phyloP scores from a whole-genome alignment of 768 basidiomycete species.

The Auricularia sp. region DNA sequence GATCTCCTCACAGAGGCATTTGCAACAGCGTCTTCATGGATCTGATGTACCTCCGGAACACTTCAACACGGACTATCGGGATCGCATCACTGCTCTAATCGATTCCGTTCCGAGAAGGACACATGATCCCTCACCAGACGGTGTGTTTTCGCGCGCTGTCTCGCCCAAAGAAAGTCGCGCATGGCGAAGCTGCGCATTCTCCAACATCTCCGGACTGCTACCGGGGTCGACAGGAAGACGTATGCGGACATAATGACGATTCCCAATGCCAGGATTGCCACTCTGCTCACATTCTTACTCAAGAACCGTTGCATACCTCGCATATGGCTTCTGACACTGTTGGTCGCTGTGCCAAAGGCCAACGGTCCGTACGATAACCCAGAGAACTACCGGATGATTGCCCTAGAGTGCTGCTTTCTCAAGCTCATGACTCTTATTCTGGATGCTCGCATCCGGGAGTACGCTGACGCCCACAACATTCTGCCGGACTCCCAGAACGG shows the following conservation, averaged over 20 bases:
- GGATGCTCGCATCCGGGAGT: too few species aligned
- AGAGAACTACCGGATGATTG: background rate
- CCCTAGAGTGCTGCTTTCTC: background rate
- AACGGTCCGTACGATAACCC: background rate
- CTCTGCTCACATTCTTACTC: background rate
- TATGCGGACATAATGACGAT: background rate
- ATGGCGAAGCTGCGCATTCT: too few species aligned
- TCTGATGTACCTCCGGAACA: background rate
- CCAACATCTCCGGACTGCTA: too few species aligned
- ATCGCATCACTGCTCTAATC: too few species aligned
- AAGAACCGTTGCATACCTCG: background rate
- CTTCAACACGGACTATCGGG: too few species aligned
- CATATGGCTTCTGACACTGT: background rate
- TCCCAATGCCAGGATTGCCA: background rate
- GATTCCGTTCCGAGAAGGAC: too few species aligned
- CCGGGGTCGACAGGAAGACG: background rate
- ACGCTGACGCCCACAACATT: background rate
- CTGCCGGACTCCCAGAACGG: slow-evolving; percentile 25
- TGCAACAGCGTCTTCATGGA: background rate
- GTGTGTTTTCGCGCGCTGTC: too few species aligned
- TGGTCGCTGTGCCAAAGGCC: background rate
- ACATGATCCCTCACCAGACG: too few species aligned
- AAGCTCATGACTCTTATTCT: too few species aligned
- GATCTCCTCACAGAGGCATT: background rate
- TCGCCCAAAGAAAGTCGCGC: too few species aligned